Base-by-base conservation (phyloP, 2,329 filamentous ascomycete species). In the Neonectria coccinea region DNA sequence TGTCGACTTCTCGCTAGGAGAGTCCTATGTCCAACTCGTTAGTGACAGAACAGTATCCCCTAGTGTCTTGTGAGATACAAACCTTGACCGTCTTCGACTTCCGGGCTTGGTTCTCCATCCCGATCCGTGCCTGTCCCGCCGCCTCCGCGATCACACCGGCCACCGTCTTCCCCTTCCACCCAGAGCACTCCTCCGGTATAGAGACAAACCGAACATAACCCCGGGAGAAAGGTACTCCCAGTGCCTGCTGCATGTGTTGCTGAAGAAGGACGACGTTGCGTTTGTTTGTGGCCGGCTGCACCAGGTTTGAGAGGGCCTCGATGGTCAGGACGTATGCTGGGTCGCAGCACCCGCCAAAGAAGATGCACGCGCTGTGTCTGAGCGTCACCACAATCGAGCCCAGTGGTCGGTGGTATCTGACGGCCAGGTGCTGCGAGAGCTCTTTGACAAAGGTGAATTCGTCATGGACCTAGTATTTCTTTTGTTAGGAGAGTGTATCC, bases 271-370 rank as follows among this genome's bases (percentile, higher is more conserved):
- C 84, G 1, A 92, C 89, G 77, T 95, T 96, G 67, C 93, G 88
- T 76, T 92, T 91, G 80, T 97, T 97, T 56, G 88, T 92, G 4
- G 89, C 86, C 0, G 92, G 88, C 65, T 90, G 89, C 2, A 96
- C 81, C 68, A 92, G 86, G 11, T 84, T 84, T 1, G 91, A 85
- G 10, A 96, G 83, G 1, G 92, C 89, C 39, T 86, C 90, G 64
- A 97, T 86, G 36, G 88, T 91, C 73, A 97, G 83, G 64, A 90
- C 86, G 75, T 97, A 97, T 20, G 92, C 92, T 4, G 92, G 91
- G 55, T 94, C 91, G 67, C 92, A 91, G 5, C 88, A 89, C 39
- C 90, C 91, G 2, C 88, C 91, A 65, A 95, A 90, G 59, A 93
- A 82, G 70, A 97, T 86, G 74, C 91, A 92, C 14, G 88, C 86